Evolutionary conservation across 306 rosid genomes (phyloP).

Genomic region (Prunus armeniaca): DNA sequence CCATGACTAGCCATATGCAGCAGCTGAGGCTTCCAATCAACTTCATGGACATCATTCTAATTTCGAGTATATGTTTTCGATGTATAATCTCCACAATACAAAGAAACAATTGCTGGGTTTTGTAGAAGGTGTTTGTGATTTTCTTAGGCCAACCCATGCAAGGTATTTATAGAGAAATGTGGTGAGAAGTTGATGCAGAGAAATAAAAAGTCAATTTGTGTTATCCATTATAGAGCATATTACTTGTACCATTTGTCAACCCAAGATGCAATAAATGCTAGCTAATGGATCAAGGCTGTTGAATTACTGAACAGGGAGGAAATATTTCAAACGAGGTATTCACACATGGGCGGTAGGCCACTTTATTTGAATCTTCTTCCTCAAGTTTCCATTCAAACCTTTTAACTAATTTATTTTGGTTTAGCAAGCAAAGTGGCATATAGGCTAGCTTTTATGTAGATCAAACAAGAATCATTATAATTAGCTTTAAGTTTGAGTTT

Average conservation of each 20-base stretch:
- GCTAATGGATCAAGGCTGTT: neutral
- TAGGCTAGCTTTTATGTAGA: neutral
- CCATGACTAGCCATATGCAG: constrained; percentile 24
- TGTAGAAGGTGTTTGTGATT: neutral
- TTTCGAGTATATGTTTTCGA: neutral
- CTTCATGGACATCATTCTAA: neutral
- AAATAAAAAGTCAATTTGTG: neutral
- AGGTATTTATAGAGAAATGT: constrained; percentile 8
- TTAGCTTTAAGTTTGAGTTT: neutral
- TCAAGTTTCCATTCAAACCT: neutral
- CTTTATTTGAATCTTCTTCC: neutral
- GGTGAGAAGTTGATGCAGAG: neutral
- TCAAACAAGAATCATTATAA: neutral
- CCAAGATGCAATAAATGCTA: too few relatives aligned
- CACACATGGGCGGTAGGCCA: neutral
- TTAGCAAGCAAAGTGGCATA: neutral
- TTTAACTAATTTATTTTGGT: neutral
- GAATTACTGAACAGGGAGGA: neutral
- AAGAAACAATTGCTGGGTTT: neutral
- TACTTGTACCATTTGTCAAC: neutral
- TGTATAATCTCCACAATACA: neutral
- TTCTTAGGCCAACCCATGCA: constrained; percentile 29
- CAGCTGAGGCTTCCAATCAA: constrained; percentile 16
- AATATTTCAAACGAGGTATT: neutral
- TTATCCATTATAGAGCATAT: neutral